These are phyloP conservation scores for Rosa persica DNA, from an alignment of 306 rosid genomes.

Conservation along the genomic window DNA sequence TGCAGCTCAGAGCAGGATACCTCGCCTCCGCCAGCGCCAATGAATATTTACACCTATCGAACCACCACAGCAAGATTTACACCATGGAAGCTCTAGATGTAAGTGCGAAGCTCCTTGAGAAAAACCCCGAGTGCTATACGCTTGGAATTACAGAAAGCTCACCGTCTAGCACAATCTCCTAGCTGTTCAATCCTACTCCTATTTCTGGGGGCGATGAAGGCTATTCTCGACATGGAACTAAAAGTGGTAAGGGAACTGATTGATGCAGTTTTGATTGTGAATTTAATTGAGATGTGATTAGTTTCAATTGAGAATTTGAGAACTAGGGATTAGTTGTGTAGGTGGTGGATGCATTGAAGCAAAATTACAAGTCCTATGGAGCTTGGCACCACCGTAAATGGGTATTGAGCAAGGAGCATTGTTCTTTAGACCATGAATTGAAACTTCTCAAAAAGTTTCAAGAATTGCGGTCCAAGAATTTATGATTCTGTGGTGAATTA, in stretches of 20 bases:
- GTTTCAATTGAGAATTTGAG: background rate
- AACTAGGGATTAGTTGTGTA: constrained; percentile 11
- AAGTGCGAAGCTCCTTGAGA: constrained; percentile 63
- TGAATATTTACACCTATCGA: constrained; percentile 27
- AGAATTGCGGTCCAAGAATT: background rate
- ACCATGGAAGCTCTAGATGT: constrained; percentile 64
- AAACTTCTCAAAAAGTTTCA: constrained; percentile 66
- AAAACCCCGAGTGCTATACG: constrained; percentile 83
- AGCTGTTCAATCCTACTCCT: constrained; percentile 34
- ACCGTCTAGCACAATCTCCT: constrained; percentile 56
- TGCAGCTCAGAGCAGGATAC: too few relatives aligned
- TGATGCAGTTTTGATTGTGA: background rate
- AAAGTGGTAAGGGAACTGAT: constrained; percentile 45
- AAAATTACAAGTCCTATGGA: too few relatives aligned
- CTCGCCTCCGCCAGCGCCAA: too few relatives aligned
- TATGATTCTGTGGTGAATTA: background rate
- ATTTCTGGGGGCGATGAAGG: constrained; percentile 36
- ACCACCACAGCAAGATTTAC: constrained; percentile 63
- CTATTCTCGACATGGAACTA: constrained; percentile 60
- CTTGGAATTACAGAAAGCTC: constrained; percentile 88
- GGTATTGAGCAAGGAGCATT: too few relatives aligned
- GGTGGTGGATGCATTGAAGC: too few relatives aligned
- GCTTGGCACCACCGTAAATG: too few relatives aligned
- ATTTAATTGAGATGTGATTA: background rate
- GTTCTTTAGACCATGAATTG: constrained; percentile 69